These are phyloP conservation scores for Asterella californica DNA, from an alignment of 225 moss, liverwort and hornwort genomes.

Conservation along the genomic window DNA sequence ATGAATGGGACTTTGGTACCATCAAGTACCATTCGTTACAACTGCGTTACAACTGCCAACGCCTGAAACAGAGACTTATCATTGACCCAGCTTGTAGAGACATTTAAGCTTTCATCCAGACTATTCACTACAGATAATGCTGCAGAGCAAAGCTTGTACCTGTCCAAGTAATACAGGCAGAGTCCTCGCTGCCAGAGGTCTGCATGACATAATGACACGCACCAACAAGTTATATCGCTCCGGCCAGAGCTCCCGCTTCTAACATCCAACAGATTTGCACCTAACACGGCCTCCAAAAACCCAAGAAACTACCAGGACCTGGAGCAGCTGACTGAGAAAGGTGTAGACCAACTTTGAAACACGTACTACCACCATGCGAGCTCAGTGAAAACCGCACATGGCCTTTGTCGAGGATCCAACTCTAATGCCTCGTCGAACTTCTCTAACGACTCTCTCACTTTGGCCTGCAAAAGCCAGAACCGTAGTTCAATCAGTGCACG, in stretches of 20 bases:
- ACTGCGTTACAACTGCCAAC: no score
- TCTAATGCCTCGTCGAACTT: conserved; percentile 84
- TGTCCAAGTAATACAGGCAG: conserved; percentile 75
- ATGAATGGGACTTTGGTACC: background rate
- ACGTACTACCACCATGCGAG: conserved; percentile 38
- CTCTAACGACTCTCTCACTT: conserved; percentile 73
- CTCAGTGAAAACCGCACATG: conserved; percentile 66
- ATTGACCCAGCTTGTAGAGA: no score
- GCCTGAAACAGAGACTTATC: background rate
- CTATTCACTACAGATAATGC: no score
- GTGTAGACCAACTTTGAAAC: conserved; percentile 13
- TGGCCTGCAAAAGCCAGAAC: conserved; percentile 46
- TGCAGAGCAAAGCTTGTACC: conserved; percentile 30
- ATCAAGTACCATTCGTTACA: background rate
- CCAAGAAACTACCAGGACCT: background rate
- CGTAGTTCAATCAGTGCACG: background rate
- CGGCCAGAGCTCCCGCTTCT: background rate
- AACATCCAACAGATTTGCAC: background rate
- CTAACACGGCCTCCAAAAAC: background rate
- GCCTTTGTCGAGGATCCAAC: conserved; percentile 71
- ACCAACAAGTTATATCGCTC: background rate
- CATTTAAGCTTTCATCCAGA: background rate
- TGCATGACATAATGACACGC: conserved; percentile 26
- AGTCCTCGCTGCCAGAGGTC: conserved; percentile 98
- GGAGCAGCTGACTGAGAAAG: background rate